Evolutionary conservation across 352 stramenopile species (phyloP).

Genomic region (Pythium phragmitis): DNA sequence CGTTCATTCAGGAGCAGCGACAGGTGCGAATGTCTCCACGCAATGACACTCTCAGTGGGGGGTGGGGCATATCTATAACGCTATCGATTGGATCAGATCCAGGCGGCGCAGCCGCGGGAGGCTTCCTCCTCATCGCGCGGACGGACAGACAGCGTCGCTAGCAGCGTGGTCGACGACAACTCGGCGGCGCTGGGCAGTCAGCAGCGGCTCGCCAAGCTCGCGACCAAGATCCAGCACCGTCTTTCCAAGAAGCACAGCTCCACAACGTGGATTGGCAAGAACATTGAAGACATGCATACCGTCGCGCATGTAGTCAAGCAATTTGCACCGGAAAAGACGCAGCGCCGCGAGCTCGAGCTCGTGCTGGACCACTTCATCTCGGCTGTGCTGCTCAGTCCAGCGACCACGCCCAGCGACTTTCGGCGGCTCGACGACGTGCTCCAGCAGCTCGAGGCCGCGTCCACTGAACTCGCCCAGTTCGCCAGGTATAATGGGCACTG

Average conservation of each 20-base stretch:
- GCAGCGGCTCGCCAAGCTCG: conserved; percentile 43
- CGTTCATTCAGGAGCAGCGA: conserved; percentile 60
- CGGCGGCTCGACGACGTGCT: conserved; percentile 43
- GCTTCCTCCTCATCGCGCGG: conserved; percentile 9
- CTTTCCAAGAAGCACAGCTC: conserved; percentile 60
- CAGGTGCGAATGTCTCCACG: conserved; percentile 24
- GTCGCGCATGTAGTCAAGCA: conserved; percentile 39
- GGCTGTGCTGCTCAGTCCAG: conserved; percentile 53
- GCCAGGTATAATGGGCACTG: conserved; percentile 30
- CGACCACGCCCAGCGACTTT: conserved; percentile 23
- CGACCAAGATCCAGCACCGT: conserved; percentile 57
- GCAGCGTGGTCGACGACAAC: conserved; percentile 21
- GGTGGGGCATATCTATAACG: background rate
- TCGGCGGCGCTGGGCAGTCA: conserved; percentile 1
- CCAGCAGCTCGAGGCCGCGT: conserved; percentile 32
- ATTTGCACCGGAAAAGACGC: conserved; percentile 34
- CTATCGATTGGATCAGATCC: conserved; percentile 27
- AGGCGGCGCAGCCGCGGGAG: conserved; percentile 29
- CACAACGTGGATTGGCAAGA: conserved; percentile 63
- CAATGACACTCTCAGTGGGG: background rate
- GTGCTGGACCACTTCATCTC: conserved; percentile 72
- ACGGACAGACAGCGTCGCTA: conserved; percentile 31
- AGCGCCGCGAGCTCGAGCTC: conserved; percentile 61
- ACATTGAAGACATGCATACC: conserved; percentile 46
- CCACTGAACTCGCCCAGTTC: conserved; percentile 61